Percentiles rank a stretch among this genome's conserved stretches.
Evolutionary conservation across 306 rosid species (phyloP).

Genomic region (Macrotyloma uniflorum): DNA sequence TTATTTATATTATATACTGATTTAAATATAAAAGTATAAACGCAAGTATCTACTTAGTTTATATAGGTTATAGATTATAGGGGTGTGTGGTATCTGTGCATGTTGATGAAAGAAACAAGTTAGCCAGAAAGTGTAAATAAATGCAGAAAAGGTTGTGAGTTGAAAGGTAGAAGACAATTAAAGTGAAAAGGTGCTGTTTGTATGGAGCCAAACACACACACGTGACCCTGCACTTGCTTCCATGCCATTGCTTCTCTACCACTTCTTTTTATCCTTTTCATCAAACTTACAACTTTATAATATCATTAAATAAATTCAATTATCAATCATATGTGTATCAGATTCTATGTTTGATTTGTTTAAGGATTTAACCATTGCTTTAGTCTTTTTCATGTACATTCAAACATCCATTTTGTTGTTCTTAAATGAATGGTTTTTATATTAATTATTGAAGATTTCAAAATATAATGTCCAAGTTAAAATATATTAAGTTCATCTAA

Average conservation of each 20-base stretch:
- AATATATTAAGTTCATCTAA: no score
- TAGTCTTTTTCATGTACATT: background rate
- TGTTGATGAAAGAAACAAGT: conserved; percentile 20
- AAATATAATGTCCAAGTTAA: no score
- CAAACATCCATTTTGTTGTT: background rate
- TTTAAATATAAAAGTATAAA: no score
- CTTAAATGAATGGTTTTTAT: no score
- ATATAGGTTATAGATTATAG: background rate
- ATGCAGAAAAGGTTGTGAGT: background rate
- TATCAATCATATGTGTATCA: background rate
- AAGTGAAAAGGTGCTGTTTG: conserved; percentile 27
- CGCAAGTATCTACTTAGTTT: no score
- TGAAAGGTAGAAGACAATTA: conserved; percentile 35
- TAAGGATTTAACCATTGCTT: background rate
- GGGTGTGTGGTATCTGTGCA: conserved; percentile 42
- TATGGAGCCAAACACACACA: conserved; percentile 45
- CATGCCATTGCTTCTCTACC: conserved; percentile 4
- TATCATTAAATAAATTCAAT: background rate
- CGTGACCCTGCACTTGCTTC: conserved; percentile 48
- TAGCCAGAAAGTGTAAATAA: conserved; percentile 31
- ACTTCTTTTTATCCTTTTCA: background rate
- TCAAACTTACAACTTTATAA: background rate
- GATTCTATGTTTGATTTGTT: background rate
- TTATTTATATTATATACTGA: no score
- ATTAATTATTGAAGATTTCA: no score